These are phyloP conservation scores for Oryza brachyantha DNA, from an alignment of 176 grass and related monocot species.

Conservation along the genomic window DNA sequence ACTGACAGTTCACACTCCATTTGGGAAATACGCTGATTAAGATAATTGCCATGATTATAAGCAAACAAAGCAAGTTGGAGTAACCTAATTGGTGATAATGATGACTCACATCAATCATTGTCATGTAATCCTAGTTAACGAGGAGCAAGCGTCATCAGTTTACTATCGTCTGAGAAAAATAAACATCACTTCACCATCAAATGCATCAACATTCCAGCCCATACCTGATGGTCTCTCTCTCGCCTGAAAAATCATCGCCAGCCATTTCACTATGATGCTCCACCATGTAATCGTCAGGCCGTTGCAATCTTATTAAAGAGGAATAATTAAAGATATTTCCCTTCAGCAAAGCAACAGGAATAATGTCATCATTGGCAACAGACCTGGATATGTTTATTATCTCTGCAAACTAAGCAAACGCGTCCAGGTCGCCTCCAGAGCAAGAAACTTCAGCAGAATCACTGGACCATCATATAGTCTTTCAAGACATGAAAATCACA, in stretches of 20 bases:
- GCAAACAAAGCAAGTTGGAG: not conserved
- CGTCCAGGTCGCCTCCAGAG: not conserved
- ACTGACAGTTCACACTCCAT: not conserved
- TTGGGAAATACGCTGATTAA: not conserved
- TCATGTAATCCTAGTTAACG: not conserved
- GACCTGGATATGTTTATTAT: not conserved
- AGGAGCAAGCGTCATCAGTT: not conserved
- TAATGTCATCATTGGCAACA: not conserved
- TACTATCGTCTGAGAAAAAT: not conserved
- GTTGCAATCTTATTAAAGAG: not conserved
- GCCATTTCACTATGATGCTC: not conserved
- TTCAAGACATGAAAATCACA: not conserved
- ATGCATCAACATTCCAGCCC: not conserved
- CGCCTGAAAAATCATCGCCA: not conserved
- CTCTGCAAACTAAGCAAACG: not conserved
- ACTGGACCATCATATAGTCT: not conserved
- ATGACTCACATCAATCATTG: not conserved
- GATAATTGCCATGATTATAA: not conserved
- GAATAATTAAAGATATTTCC: not conserved
- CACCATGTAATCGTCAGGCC: not conserved
- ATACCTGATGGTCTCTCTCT: not conserved
- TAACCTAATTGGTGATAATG: not conserved
- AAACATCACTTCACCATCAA: not conserved
- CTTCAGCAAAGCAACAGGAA: not conserved
- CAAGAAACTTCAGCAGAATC: not conserved